Evolutionary conservation across 148 eudicot species (phyloP), one percentile per base, ranked within the genome.

Genomic region (Cornus controversa): DNA sequence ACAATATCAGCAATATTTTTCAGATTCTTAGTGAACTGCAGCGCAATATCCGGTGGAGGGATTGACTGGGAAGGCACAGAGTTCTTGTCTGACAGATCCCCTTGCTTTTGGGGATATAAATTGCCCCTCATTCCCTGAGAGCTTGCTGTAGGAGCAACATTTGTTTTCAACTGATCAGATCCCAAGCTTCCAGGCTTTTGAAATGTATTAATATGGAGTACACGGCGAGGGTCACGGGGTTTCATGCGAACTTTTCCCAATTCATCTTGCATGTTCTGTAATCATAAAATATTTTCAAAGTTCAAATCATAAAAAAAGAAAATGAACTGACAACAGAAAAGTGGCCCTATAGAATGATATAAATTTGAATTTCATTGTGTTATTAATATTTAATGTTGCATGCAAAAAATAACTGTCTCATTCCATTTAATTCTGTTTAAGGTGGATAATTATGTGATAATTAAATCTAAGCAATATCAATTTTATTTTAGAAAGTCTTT

Each of bases 141-240:
- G 42, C 60, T 80, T 31, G 80, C 71, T 16, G 66, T 72, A 34
- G 64, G 75, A 31, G 77, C 58, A 62, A 81, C 80, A 80, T 75
- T 86, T 70, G 78, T 69, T 77, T 82, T 85, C 22, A 75, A 57
- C 69, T 82, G 91, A 80, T 90, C 90, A 68, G 87, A 45, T 50
- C 64, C 88, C 77, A 81, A 69, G 73, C 75, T 83, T 34, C 77
- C 85, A 71, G 66, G 75, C 70, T 80, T 90, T 69, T 85, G 86
- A 27, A 69, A 71, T 27, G 77, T 22, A 74, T 77, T 87, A 70
- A 76, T 81, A 66, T 89, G 94, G 73, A 92, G 93, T 68, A 78
- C 78, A 75, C 98, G 95, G n/a, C 98, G 95, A 80, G 99, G 98
- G 77, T 96, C 97, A 78, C 98, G 96, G 47, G 97, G 93, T 78